Evolutionary conservation across 495 filamentous ascomycete genomes (phyloP).

Genomic region (Talaromyces thailandensis): DNA sequence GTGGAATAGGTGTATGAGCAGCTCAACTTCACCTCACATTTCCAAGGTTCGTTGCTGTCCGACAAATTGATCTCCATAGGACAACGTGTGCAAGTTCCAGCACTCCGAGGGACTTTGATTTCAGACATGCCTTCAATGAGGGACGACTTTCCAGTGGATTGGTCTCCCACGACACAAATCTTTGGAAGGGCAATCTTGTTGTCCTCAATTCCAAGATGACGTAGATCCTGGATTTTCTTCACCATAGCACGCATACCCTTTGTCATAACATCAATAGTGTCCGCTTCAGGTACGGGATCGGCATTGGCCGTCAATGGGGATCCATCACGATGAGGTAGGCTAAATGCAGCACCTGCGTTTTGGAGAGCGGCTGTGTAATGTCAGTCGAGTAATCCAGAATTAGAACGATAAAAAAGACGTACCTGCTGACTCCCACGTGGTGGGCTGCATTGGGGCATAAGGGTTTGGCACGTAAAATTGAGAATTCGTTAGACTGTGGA

Average conservation of each 20-base stretch:
- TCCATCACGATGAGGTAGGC: neutral
- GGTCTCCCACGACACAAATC: conserved; percentile 72
- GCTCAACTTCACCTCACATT: conserved; percentile 52
- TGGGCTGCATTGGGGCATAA: neutral
- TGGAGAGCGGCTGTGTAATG: neutral
- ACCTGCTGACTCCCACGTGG: neutral
- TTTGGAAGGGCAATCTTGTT: conserved; percentile 59
- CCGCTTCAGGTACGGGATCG: neutral
- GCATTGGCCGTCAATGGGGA: neutral
- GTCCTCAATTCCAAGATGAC: conserved; percentile 40
- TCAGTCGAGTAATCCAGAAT: neutral
- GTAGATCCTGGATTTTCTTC: conserved; percentile 35
- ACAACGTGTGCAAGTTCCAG: conserved; percentile 67
- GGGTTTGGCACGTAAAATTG: neutral
- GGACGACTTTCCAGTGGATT: conserved; percentile 71
- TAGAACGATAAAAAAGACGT: neutral
- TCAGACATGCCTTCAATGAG: conserved; percentile 72
- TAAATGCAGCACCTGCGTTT: neutral
- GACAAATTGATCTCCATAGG: conserved; percentile 70
- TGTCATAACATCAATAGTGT: conserved; percentile 22
- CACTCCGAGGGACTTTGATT: conserved; percentile 62
- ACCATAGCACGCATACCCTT: conserved; percentile 34
- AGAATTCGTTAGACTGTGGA: neutral
- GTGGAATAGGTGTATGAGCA: conserved; percentile 40
- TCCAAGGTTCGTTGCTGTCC: conserved; percentile 47